Percentiles rank a stretch among this genome's conserved stretches.
phyloP scores from a whole-genome alignment of 73 alveolate species.

The Paramecium pentaurelia region DNA sequence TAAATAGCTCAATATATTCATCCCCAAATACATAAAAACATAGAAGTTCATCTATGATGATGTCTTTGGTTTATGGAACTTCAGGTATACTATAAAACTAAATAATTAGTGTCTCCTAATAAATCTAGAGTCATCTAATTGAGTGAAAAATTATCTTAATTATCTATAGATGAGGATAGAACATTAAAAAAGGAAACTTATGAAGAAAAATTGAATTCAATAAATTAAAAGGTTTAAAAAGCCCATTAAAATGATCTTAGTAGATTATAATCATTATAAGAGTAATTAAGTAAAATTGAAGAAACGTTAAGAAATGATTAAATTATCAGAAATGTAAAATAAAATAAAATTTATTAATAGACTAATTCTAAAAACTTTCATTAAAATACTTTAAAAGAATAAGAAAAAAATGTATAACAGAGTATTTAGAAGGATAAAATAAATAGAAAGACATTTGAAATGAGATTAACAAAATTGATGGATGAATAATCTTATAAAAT shows the following conservation, averaged over 20 bases:
- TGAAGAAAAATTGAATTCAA: not conserved
- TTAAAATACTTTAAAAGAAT: slow-evolving; percentile 66
- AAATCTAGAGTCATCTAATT: not conserved
- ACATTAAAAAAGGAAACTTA: not conserved
- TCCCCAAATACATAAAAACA: not conserved
- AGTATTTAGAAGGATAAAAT: not conserved
- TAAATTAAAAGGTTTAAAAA: not conserved
- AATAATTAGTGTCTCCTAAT: not conserved
- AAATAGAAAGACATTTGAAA: slow-evolving; percentile 66
- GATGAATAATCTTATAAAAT: slow-evolving; percentile 70
- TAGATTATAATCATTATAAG: not conserved
- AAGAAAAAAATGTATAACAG: not conserved
- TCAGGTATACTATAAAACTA: not conserved
- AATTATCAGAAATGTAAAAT: not conserved
- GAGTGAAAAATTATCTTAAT: not conserved
- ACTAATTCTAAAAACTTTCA: slow-evolving; percentile 58
- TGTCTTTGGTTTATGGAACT: not conserved
- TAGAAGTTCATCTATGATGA: not conserved
- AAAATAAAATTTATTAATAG: slow-evolving; percentile 57
- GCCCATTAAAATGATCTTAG: not conserved
- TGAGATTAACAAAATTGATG: slow-evolving; percentile 60
- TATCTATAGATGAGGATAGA: not conserved
- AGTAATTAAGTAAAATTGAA: not conserved
- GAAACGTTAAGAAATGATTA: not conserved
- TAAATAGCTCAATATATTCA: not conserved